These are phyloP conservation scores for Neurospora tetraspora DNA, from an alignment of 495 filamentous ascomycete species.

Conservation along the genomic window DNA sequence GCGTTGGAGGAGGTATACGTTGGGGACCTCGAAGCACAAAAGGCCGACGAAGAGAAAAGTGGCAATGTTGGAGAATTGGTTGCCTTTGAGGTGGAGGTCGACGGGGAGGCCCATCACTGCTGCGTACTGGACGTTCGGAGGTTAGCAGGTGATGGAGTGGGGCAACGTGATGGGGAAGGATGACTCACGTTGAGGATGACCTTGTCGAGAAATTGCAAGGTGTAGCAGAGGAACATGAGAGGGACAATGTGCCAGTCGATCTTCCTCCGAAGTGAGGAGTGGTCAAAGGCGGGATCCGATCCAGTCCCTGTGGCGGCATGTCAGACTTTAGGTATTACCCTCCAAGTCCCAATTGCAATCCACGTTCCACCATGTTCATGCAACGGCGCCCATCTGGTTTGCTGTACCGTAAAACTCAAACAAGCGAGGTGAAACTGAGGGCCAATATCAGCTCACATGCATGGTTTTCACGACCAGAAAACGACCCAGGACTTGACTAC, in stretches of 20 bases:
- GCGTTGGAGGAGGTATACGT: conserved; percentile 34
- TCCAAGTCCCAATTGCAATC: not conserved
- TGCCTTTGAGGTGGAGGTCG: conserved; percentile 24
- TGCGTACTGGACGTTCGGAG: conserved; percentile 15
- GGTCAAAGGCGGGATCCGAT: not conserved
- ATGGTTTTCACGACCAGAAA: not conserved
- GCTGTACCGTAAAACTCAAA: not conserved
- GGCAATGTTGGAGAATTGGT: conserved; percentile 28
- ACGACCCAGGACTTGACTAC: not conserved
- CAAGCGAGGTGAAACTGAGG: not conserved
- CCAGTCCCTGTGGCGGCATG: not conserved
- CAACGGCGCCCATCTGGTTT: not conserved
- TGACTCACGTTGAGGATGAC: conserved; percentile 44
- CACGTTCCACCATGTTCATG: not conserved
- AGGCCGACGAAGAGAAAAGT: conserved; percentile 28
- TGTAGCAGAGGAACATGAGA: conserved; percentile 52
- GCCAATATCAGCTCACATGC: not conserved
- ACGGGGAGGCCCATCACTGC: conserved; percentile 25
- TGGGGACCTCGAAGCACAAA: conserved; percentile 26
- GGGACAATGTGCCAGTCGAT: conserved; percentile 30
- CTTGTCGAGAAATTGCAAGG: conserved; percentile 59
- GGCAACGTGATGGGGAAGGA: not conserved
- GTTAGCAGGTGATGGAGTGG: not conserved
- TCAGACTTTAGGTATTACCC: not conserved
- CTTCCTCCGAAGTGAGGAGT: conserved; percentile 20